phyloP scores from a whole-genome alignment of 23 red algal genomes.

The Cyanidioschyzon merolae region DNA sequence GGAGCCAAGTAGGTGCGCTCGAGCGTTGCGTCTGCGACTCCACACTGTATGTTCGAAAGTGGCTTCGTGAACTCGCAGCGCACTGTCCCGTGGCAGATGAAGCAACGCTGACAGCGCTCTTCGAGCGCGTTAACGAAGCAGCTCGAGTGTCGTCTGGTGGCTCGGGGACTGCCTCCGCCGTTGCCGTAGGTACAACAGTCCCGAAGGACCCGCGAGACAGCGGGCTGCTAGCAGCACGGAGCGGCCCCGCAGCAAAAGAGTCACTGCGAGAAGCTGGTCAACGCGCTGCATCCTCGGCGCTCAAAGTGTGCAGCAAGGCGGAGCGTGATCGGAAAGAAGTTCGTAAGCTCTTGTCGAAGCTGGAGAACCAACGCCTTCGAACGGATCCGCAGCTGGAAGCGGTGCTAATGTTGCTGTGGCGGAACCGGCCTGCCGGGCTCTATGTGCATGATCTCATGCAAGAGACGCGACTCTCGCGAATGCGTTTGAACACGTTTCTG shows the following conservation, averaged over 20 bases:
- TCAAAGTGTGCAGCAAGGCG: background rate
- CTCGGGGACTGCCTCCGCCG: background rate
- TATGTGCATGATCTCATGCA: conserved; percentile 8
- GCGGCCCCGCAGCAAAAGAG: background rate
- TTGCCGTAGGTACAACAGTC: background rate
- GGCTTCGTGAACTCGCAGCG: background rate
- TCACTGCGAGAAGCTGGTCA: background rate
- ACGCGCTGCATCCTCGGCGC: background rate
- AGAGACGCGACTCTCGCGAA: background rate
- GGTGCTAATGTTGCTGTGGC: background rate
- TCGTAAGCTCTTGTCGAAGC: background rate
- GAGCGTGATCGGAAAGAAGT: background rate
- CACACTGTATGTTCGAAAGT: background rate
- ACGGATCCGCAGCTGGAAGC: background rate
- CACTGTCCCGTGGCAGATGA: background rate
- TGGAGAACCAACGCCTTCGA: background rate
- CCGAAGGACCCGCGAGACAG: background rate
- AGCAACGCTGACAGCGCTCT: background rate
- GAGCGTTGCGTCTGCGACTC: background rate
- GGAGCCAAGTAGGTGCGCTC: background rate
- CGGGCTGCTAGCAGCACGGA: too few relatives aligned
- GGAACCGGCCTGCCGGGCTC: background rate
- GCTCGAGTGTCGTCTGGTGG: background rate
- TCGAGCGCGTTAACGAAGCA: background rate
- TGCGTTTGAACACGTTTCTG: background rate